A percentile compares a stretch with the other conserved stretches of the same genome.
Conservation (phyloP, 1,284 basidiomycete species). For the Meira nashicola region DNA sequence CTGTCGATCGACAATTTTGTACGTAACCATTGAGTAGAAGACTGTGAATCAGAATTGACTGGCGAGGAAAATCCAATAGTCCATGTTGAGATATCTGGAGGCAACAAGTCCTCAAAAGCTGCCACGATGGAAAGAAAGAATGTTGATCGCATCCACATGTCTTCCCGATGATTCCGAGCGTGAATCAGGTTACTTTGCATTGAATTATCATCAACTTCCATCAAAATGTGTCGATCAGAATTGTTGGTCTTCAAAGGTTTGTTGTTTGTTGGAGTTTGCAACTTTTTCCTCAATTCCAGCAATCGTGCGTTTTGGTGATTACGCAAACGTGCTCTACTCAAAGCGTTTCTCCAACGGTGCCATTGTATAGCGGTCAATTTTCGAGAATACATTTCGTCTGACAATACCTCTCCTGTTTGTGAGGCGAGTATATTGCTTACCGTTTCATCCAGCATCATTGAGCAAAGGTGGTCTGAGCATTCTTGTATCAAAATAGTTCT, state of each 20-base stretch:
- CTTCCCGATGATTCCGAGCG: not conserved
- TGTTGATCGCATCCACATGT: slow-evolving; percentile 15
- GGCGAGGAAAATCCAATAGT: slow-evolving; percentile 18
- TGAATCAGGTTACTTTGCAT: not conserved
- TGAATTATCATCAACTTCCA: not conserved
- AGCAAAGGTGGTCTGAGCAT: not conserved
- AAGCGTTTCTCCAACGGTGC: not conserved
- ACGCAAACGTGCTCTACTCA: not conserved
- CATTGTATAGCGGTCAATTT: not conserved
- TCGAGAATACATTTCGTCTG: slow-evolving; percentile 2
- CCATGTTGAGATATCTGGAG: slow-evolving; percentile 19
- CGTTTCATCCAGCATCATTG: not conserved
- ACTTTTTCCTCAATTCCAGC: too few species aligned
- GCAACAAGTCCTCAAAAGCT: slow-evolving; percentile 22
- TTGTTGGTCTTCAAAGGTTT: too few species aligned
- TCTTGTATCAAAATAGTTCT: not conserved
- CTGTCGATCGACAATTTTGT: slow-evolving; percentile 18
- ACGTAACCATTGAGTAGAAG: slow-evolving; percentile 28
- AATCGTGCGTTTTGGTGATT: not conserved
- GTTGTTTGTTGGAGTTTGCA: too few species aligned
- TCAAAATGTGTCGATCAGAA: too few species aligned
- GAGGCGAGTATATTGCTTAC: not conserved
- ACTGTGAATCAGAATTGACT: slow-evolving; percentile 15
- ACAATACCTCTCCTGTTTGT: not conserved
- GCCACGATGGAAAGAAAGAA: slow-evolving; percentile 21